A percentile compares a stretch with the other conserved stretches of the same genome.
Evolutionary conservation across 805 yeast species (phyloP).

Genomic region (Candida railenensis): DNA sequence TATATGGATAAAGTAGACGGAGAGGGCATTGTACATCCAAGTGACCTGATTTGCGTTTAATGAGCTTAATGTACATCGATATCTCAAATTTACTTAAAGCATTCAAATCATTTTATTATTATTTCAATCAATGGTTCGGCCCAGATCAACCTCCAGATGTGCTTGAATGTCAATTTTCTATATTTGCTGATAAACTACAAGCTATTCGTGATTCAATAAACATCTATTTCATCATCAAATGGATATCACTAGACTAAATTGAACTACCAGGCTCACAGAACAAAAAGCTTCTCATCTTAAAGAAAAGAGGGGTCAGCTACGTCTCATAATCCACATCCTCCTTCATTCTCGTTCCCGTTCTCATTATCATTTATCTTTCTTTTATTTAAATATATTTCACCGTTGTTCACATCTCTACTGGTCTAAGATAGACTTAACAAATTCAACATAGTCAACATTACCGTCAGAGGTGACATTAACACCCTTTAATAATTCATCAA

Average conservation of each 20-base stretch:
- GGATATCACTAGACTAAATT: neutral
- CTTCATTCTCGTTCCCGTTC: neutral
- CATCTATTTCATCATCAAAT: neutral
- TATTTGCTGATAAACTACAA: too few species aligned
- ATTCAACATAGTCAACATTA: constrained; percentile 90
- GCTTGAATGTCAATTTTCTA: too few species aligned
- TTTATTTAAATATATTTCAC: neutral
- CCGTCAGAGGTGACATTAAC: constrained; percentile 92
- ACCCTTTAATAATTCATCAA: constrained; percentile 93
- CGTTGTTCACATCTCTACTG: too few species aligned
- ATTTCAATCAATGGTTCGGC: too few species aligned
- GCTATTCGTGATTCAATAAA: neutral
- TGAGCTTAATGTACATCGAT: too few species aligned
- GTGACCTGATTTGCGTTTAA: too few species aligned
- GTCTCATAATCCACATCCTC: neutral
- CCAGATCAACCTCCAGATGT: too few species aligned
- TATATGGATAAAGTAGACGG: too few species aligned
- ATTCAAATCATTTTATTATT: too few species aligned
- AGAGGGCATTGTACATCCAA: too few species aligned
- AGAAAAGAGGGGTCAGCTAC: neutral
- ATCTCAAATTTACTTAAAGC: too few species aligned
- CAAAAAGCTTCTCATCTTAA: too few species aligned
- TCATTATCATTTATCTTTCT: neutral
- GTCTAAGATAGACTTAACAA: constrained; percentile 89
- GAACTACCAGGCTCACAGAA: neutral